Evolutionary conservation across 1,284 basidiomycete genomes (phyloP).

Genomic region (Coniferiporia sulphurascens): DNA sequence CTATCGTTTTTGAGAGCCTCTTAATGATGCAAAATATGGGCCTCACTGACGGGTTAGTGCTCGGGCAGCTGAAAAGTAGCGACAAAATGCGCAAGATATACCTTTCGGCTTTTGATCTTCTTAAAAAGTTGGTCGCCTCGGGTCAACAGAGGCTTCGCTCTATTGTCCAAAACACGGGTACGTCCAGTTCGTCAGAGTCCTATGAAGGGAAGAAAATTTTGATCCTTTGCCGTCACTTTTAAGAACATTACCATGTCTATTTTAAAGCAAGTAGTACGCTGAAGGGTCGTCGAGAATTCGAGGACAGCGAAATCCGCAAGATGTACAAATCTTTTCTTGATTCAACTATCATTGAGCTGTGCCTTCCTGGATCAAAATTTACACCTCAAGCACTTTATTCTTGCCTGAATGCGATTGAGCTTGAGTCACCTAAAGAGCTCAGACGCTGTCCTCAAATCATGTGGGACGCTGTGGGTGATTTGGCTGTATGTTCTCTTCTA

Average conservation of each 20-base stretch:
- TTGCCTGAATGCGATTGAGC: slow-evolving; percentile 61
- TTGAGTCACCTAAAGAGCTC: slow-evolving; percentile 64
- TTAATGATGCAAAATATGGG: slow-evolving; percentile 47
- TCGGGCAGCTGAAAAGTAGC: slow-evolving; percentile 46
- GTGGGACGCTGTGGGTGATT: slow-evolving; percentile 73
- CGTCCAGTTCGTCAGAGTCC: not conserved
- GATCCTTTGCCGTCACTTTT: not conserved
- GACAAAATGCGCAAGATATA: slow-evolving; percentile 49
- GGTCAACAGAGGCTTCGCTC: slow-evolving; percentile 36
- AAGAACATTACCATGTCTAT: slow-evolving; percentile 11
- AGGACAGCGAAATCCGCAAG: slow-evolving; percentile 51
- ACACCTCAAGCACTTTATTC: slow-evolving; percentile 58
- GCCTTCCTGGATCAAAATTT: slow-evolving; percentile 61
- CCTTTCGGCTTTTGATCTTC: slow-evolving; percentile 58
- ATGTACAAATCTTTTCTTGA: slow-evolving; percentile 72
- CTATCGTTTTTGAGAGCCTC: slow-evolving; percentile 52
- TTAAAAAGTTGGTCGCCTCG: slow-evolving; percentile 51
- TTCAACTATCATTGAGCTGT: slow-evolving; percentile 73
- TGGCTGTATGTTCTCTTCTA: slow-evolving; percentile 48
- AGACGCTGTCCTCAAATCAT: slow-evolving; percentile 69
- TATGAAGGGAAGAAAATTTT: not conserved
- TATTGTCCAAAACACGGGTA: slow-evolving; percentile 17
- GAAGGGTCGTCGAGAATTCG: slow-evolving; percentile 42
- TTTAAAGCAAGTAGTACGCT: slow-evolving; percentile 19
- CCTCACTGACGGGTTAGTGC: slow-evolving; percentile 46